Percentiles rank a stretch among this genome's conserved stretches.
These are phyloP conservation scores for Wickerhamomyces bisporus DNA, from an alignment of 805 yeast genomes.

Conservation along the genomic window DNA sequence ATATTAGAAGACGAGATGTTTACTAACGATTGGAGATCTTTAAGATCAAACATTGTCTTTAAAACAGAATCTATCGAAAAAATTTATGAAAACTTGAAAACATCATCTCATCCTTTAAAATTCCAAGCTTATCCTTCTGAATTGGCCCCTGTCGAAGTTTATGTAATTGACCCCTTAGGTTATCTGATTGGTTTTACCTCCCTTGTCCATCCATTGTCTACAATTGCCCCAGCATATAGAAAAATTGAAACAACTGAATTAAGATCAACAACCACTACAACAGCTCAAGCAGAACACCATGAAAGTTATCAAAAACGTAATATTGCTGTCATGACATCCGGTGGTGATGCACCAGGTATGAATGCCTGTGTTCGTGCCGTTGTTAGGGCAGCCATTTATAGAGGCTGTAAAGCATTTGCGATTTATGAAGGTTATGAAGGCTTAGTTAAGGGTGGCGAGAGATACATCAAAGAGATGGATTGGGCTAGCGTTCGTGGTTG, in stretches of 20 bases:
- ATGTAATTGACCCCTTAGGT: conserved; percentile 81
- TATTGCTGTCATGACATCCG: conserved; percentile 96
- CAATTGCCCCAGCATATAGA: conserved; percentile 33
- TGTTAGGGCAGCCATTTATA: conserved; percentile 83
- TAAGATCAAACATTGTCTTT: conserved; percentile 35
- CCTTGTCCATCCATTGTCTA: conserved; percentile 48
- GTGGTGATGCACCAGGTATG: conserved; percentile 99
- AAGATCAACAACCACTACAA: conserved; percentile 15
- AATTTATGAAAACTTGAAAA: conserved; percentile 24
- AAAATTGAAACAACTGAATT: not conserved
- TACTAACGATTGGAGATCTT: conserved; percentile 46
- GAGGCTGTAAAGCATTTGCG: conserved; percentile 87
- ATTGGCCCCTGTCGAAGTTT: conserved; percentile 68
- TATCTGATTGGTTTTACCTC: conserved; percentile 75
- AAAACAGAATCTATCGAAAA: conserved; percentile 25
- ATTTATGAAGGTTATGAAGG: conserved; percentile 96
- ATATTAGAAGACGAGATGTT: conserved; percentile 24
- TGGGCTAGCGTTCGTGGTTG: conserved; percentile 97
- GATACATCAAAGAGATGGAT: conserved; percentile 61
- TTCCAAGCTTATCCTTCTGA: conserved; percentile 67
- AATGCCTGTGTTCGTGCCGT: conserved; percentile 94
- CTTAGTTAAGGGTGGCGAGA: conserved; percentile 76
- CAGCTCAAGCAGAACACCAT: conserved; percentile 7
- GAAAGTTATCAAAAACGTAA: conserved; percentile 26
- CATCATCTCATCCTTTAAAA: conserved; percentile 22